Evolutionary conservation across 495 filamentous ascomycete species (phyloP).

Genomic region (Mytilinidion resinicola): DNA sequence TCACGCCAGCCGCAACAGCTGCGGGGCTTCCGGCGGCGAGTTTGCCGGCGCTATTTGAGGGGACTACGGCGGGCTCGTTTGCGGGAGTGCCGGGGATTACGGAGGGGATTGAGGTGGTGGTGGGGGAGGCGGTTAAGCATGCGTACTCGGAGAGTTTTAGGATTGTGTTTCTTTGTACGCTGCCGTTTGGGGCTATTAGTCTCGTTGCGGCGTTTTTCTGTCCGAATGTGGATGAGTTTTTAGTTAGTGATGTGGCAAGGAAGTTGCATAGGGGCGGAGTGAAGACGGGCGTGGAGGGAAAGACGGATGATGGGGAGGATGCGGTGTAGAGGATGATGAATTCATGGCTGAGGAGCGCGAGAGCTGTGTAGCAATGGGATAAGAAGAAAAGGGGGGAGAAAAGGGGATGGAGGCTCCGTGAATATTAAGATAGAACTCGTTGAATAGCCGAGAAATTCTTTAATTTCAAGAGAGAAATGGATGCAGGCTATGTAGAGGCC

Average conservation of each 20-base stretch:
- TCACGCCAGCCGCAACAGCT: conserved; percentile 6
- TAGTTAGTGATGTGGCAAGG: conserved; percentile 21
- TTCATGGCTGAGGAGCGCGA: too few species aligned
- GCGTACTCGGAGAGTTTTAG: conserved; percentile 12
- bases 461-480: too few species aligned
- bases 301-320: neutral
- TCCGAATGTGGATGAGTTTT: conserved; percentile 22
- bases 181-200: conserved; percentile 21
- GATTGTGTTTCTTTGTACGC: conserved; percentile 20
- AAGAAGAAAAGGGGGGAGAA: too few species aligned
- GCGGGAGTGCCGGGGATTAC: conserved; percentile 16
- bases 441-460: too few species aligned
- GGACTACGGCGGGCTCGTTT: conserved; percentile 8
- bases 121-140: conserved; percentile 13
- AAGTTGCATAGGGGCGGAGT: conserved; percentile 6
- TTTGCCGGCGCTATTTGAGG: conserved; percentile 8
- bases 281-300: neutral
- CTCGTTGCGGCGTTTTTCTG: conserved; percentile 12
- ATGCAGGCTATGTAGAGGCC: too few species aligned
- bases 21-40: conserved; percentile 14
- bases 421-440: too few species aligned
- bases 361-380: too few species aligned
- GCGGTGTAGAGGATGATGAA: too few species aligned
- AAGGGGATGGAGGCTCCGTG: too few species aligned
- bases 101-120: conserved; percentile 1